Conservation (phyloP, 2,329 filamentous ascomycete species). For the Epichloe elymi region DNA sequence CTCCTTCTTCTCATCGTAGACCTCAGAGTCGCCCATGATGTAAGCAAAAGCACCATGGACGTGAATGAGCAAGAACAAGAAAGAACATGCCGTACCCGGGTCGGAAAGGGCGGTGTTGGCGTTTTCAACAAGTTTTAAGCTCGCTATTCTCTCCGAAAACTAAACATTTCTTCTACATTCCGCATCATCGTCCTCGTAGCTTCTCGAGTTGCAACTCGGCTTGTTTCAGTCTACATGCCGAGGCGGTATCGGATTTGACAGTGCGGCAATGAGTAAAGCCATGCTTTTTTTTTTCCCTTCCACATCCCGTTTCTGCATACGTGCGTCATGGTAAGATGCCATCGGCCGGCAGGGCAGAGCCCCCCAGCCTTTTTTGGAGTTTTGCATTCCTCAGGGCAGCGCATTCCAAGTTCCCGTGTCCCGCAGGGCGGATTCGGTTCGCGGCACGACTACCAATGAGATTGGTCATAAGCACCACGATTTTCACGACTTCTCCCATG, state of each 20-base stretch:
- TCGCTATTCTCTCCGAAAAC: background rate
- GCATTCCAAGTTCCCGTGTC: background rate
- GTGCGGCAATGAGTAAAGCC: background rate
- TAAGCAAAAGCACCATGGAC: background rate
- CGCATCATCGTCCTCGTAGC: background rate
- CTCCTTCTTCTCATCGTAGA: background rate
- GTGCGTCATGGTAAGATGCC: background rate
- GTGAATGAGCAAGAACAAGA: background rate
- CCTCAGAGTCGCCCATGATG: background rate
- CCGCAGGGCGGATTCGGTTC: background rate
- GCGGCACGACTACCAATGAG: background rate
- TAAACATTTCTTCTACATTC: background rate
- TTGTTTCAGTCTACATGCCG: constrained; percentile 2
- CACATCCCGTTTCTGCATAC: background rate
- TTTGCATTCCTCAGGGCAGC: background rate
- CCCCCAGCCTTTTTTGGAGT: background rate
- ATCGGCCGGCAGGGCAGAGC: too few species aligned
- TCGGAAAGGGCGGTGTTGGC: background rate
- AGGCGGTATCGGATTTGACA: background rate
- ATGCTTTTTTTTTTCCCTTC: background rate
- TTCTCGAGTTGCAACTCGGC: background rate
- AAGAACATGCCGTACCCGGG: background rate
- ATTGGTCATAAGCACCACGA: background rate
- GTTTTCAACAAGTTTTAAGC: background rate
- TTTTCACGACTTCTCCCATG: too few species aligned